Evolutionary conservation across 495 filamentous ascomycete genomes (phyloP).

Genomic region (Penicillium antarcticum): DNA sequence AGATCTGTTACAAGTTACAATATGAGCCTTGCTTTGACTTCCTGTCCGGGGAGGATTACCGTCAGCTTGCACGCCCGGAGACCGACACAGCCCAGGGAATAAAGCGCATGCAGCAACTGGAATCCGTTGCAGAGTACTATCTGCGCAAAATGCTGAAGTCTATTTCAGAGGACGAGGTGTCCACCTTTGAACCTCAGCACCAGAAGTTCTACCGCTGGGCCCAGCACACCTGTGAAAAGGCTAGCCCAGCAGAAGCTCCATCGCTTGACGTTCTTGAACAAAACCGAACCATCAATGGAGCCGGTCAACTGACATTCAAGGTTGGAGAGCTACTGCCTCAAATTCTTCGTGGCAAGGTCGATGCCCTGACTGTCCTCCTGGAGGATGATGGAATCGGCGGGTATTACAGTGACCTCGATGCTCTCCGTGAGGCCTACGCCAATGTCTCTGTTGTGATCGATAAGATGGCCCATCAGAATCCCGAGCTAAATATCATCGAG

Average conservation of each 20-base stretch:
- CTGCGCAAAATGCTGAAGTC: slow-evolving; percentile 31
- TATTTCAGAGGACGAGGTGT: slow-evolving; percentile 30
- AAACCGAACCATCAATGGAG: slow-evolving; percentile 11
- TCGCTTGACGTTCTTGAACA: slow-evolving; percentile 9
- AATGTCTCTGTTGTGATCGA: slow-evolving; percentile 23
- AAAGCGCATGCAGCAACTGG: slow-evolving; percentile 33
- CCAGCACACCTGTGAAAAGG: slow-evolving; percentile 12
- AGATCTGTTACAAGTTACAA: slow-evolving; percentile 44
- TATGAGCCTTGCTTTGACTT: slow-evolving; percentile 48
- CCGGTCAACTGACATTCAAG: slow-evolving; percentile 14
- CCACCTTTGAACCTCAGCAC: slow-evolving; percentile 16
- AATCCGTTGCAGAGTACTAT: slow-evolving; percentile 30
- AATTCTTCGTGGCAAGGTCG: slow-evolving; percentile 39
- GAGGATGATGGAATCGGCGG: slow-evolving; percentile 33
- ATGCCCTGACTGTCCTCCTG: slow-evolving; percentile 39
- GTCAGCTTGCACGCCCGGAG: slow-evolving; percentile 13
- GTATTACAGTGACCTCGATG: slow-evolving; percentile 26
- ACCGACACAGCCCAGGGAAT: slow-evolving; percentile 7
- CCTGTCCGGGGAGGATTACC: slow-evolving; percentile 20
- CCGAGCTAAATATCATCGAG: slow-evolving; percentile 45
- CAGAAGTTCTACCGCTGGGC: slow-evolving; percentile 30
- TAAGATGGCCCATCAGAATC: slow-evolving; percentile 36
- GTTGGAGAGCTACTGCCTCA: slow-evolving; percentile 23
- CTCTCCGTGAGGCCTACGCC: slow-evolving; percentile 21
- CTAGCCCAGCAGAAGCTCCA: not conserved